phyloP scores from a whole-genome alignment of 1,284 basidiomycete genomes.

The Apiotrichum laibachii region DNA sequence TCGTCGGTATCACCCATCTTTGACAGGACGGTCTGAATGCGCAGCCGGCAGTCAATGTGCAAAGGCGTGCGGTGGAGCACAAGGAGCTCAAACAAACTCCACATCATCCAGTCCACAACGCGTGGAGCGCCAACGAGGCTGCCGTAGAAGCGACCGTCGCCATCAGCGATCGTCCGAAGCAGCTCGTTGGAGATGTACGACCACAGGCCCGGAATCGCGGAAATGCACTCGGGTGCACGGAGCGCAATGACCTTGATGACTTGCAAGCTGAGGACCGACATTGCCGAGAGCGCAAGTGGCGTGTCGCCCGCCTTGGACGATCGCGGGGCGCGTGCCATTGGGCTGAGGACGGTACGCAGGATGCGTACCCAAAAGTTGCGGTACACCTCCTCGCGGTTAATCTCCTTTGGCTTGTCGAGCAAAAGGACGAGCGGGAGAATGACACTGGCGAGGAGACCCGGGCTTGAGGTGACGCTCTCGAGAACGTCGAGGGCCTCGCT shows the following conservation, averaged over 20 bases:
- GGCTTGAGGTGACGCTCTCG: slow-evolving; percentile 59
- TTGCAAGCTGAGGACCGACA: slow-evolving; percentile 59
- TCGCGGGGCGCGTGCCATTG: slow-evolving; percentile 41
- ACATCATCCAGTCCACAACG: slow-evolving; percentile 65
- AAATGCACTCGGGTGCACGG: slow-evolving; percentile 54
- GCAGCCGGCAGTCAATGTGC: slow-evolving; percentile 62
- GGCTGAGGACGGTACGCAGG: slow-evolving; percentile 58
- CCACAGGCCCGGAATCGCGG: slow-evolving; percentile 38
- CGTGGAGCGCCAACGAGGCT: slow-evolving; percentile 15
- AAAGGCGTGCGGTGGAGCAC: slow-evolving; percentile 65
- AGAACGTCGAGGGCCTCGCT: slow-evolving; percentile 61
- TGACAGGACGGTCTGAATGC: slow-evolving; percentile 53
- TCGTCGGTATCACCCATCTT: slow-evolving; percentile 16
- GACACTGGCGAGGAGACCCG: slow-evolving; percentile 58
- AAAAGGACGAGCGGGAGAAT: slow-evolving; percentile 63
- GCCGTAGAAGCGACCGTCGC: slow-evolving; percentile 27
- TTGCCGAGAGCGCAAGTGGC: slow-evolving; percentile 21
- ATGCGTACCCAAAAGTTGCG: slow-evolving; percentile 64
- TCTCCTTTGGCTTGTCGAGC: slow-evolving; percentile 58
- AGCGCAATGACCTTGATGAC: slow-evolving; percentile 67
- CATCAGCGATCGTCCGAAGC: slow-evolving; percentile 20
- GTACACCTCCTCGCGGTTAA: slow-evolving; percentile 55
- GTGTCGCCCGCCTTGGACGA: slow-evolving; percentile 43
- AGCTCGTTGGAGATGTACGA: slow-evolving; percentile 30
- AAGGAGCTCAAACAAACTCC: slow-evolving; percentile 69